Evolutionary conservation across 371 early-diverging fungal species (phyloP), one percentile per base, ranked within the genome.

Genomic region (Nematocida sp.): DNA sequence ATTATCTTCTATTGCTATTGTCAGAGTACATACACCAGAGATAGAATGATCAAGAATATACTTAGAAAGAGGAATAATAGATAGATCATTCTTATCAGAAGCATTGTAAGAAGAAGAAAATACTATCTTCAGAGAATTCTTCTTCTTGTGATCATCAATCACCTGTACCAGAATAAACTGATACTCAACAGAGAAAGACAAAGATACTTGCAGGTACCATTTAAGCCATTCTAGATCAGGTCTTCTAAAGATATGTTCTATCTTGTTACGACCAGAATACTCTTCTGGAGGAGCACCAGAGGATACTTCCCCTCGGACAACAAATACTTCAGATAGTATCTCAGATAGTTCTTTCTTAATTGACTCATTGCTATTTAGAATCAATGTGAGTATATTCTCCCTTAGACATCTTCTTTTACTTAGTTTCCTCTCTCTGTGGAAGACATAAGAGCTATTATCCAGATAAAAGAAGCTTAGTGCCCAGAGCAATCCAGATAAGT

Each of bases 401-500:
- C 32, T 29, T 31, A 70, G 60, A 29, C 60, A 58, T 4, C 38
- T 23, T 52, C 25, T n/a, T 32, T 70, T 70, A 0, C 25, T 38
- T 13, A 29, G 11, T 41, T 25, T 17, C 43, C 23, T 0, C 11
- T 15, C 23, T 13, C 0, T 29, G 4, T 15, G 4, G 15, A n/a
- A 25, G 13, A 49, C 61, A n/a, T 3, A 13, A 7, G 9, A 32
- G 1, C 11, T 15, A 1, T 55, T 47, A 15, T 34, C 34, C 19
- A 70, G 21, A 9, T 34, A 21, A 23, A 70, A 46, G 1, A 57
- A 32, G 11, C 19, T 19, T 32, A 13, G 60, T 23, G 27, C 46
- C 74, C 74, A 70, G 2, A 70, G 60, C 23, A 70, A 0, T 5
- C 40, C 46, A n/a, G 51, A 38, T 0, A 70, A 21, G 2, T 61